phyloP scores from a whole-genome alignment of 768 basidiomycete genomes.

The Auricularia cornea region DNA sequence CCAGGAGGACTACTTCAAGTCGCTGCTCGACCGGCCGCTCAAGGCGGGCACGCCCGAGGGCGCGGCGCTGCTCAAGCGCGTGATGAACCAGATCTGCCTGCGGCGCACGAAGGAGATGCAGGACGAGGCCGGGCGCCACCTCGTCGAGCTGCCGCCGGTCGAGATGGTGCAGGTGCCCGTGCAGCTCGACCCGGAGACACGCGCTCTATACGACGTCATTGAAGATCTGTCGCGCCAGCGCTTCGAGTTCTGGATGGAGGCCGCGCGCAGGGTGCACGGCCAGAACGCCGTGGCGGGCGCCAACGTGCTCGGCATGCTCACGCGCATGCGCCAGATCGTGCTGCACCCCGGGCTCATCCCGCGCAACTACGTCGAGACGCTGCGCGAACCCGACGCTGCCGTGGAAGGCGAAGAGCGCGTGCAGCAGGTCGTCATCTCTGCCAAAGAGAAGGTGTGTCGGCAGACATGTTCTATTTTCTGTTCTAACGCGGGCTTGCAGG shows the following conservation, averaged over 20 bases:
- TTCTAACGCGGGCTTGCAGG: too few species aligned
- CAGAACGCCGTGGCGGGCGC: constrained; percentile 25
- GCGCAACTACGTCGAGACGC: constrained; percentile 55
- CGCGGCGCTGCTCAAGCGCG: constrained; percentile 60
- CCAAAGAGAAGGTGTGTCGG: not conserved
- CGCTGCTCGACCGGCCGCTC: constrained; percentile 69
- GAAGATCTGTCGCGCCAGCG: constrained; percentile 54
- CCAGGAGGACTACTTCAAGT: constrained; percentile 72
- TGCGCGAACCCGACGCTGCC: constrained; percentile 30
- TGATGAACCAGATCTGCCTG: constrained; percentile 73
- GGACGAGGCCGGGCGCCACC: constrained; percentile 60
- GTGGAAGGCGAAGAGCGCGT: not conserved
- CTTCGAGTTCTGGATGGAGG: constrained; percentile 46
- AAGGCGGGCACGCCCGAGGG: constrained; percentile 61
- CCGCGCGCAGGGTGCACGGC: constrained; percentile 20
- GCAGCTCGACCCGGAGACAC: constrained; percentile 51
- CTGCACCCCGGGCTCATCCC: constrained; percentile 75
- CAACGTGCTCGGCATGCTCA: constrained; percentile 74
- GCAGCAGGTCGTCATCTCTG: not conserved
- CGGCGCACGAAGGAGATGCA: constrained; percentile 91
- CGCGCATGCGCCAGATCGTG: constrained; percentile 74
- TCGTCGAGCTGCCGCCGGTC: constrained; percentile 75
- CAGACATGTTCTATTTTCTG: not conserved
- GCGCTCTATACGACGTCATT: constrained; percentile 63
- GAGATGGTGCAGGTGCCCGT: constrained; percentile 72